Evolutionary conservation across 805 yeast genomes (phyloP).

Genomic region (Zygosaccharomyces rouxii): DNA sequence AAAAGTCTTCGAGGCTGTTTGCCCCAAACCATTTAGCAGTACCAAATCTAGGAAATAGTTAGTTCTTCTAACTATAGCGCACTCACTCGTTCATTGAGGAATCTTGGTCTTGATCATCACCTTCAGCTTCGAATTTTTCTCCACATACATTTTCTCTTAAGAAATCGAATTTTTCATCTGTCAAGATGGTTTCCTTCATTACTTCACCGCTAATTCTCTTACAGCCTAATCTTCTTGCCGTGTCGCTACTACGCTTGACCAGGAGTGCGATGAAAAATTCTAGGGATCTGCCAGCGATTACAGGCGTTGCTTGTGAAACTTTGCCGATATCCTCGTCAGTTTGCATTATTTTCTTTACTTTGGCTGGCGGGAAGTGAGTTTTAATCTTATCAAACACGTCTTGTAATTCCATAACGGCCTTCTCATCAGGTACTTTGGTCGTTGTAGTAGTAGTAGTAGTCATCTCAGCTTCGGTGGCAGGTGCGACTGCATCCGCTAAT

Average conservation of each 20-base stretch:
- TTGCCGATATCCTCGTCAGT: constrained; percentile 98
- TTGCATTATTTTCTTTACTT: constrained; percentile 95
- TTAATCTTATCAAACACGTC: constrained; percentile 45
- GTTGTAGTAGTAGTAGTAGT: neutral
- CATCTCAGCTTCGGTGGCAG: neutral
- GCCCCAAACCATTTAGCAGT: neutral
- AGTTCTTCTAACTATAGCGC: neutral
- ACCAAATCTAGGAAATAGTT: neutral
- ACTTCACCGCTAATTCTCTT: constrained; percentile 81
- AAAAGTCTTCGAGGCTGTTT: neutral
- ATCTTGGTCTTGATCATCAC: constrained; percentile 9
- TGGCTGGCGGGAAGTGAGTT: constrained; percentile 86
- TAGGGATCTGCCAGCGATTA: constrained; percentile 92
- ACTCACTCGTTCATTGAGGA: constrained; percentile 8
- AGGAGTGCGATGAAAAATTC: constrained; percentile 88
- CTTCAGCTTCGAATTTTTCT: constrained; percentile 17
- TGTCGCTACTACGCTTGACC: constrained; percentile 76
- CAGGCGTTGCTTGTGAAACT: constrained; percentile 97
- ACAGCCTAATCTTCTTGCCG: constrained; percentile 69
- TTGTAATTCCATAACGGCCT: constrained; percentile 13
- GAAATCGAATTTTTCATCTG: constrained; percentile 90
- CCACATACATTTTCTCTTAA: constrained; percentile 55
- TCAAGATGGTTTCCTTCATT: constrained; percentile 74
- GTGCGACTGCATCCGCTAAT: too few relatives aligned
- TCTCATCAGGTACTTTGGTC: constrained; percentile 7